Evolutionary conservation across 1,284 basidiomycete genomes (phyloP).

Genomic region (Flammula alnicola): DNA sequence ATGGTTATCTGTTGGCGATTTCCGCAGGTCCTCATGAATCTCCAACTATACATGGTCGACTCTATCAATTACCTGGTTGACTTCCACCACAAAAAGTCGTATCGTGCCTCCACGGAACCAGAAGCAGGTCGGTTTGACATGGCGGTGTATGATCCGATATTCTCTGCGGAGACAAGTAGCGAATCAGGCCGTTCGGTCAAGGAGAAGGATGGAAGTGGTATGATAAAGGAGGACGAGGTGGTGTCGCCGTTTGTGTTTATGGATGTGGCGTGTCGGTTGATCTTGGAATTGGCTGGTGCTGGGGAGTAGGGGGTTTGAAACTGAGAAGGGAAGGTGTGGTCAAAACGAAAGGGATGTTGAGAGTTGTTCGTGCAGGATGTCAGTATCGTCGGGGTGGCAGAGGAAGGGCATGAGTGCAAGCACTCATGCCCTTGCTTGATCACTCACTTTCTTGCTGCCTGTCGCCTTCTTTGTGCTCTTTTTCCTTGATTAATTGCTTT

Average conservation of each 20-base stretch:
- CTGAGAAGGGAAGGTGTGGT: too few species aligned
- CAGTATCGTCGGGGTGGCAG: too few species aligned
- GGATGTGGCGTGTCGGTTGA: constrained; percentile 89
- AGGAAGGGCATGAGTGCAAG: too few species aligned
- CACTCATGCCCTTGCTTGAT: too few species aligned
- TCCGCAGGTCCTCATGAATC: constrained; percentile 88
- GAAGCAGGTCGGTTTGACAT: constrained; percentile 73
- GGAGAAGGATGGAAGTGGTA: constrained; percentile 42
- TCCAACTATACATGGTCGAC: constrained; percentile 96
- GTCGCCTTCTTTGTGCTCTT: too few species aligned
- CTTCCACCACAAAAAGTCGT: constrained; percentile 96
- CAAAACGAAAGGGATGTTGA: too few species aligned
- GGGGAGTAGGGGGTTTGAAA: too few species aligned
- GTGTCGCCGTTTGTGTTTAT: constrained; percentile 96
- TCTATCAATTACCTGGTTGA: constrained; percentile 97
- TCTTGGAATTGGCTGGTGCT: constrained; percentile 80
- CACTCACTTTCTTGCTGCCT: too few species aligned
- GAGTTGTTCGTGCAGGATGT: too few species aligned
- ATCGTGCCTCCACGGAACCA: constrained; percentile 65
- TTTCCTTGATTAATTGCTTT: too few species aligned
- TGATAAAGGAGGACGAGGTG: constrained; percentile 71
- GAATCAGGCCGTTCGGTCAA: constrained; percentile 46
- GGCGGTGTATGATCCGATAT: constrained; percentile 52
- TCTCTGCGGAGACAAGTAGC: constrained; percentile 54
- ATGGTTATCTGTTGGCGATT: constrained; percentile 10